Base-by-base conservation (phyloP, 805 yeast species). In the Tetrapisispora fleetii region DNA sequence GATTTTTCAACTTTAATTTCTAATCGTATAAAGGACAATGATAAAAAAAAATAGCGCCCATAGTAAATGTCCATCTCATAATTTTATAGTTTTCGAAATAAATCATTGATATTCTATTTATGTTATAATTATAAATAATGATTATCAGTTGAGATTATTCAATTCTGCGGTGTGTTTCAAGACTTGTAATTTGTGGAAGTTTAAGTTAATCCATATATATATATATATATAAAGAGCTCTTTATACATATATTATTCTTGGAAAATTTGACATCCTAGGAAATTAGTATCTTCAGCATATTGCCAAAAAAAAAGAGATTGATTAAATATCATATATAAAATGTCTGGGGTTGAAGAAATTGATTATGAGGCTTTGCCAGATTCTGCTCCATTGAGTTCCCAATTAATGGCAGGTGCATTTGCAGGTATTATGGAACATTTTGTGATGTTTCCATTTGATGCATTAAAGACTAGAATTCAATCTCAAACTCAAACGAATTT, bases 401-500 rank as follows among this genome's bases (percentile, higher is more conserved):
- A 90, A 63, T 75, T 93, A 51, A 63, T 79, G n/a, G 99, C 99
- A 1, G 99, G 99, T n/a, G 98, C 98, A 0, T 86, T 89, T 69
- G 99, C 99, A 17, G 99, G 99, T 33, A 88, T 93, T 47, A 88
- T 93, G 98, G 99, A 93, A 66, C 99, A 93, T 68, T 83, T 96
- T 0, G 90, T 93, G 40, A 91, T 93, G 98, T 93, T 83, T 63
- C 99, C 99, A 1, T 80, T 93, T 40, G 99, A 93, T 65, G 93
- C 95, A 14, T 77, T 93, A 58, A 91, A 91, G 71, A 93, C 99
- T 6, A 75, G 99, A 63, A 88, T 91, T 93, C 99, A 93, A 66
- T 58, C 65, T 2, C 99, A 93, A 66, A 58, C 65, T n/a, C 35
- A 32, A 38, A 17, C 27, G 14, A 19, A 14, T 27, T 13, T 32